Evolutionary conservation across 179 eudicot species (phyloP).

Genomic region (Spergularia azorica): DNA sequence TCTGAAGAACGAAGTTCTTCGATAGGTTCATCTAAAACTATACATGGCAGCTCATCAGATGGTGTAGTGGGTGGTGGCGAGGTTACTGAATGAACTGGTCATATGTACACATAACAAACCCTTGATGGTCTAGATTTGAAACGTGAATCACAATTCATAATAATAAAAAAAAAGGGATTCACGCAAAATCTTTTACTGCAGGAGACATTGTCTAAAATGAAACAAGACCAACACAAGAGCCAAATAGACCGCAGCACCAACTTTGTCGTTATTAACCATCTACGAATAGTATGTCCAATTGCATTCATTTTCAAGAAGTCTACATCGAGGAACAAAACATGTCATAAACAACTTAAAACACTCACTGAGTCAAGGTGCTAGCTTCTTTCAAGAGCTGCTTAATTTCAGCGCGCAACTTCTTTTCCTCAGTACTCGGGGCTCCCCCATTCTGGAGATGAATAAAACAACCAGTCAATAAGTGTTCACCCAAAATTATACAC

Average conservation of each 20-base stretch:
- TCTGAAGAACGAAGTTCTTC: no score
- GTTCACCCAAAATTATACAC: not conserved
- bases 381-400: conserved; percentile 87
- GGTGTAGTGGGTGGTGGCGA: no score
- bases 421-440: conserved; percentile 44
- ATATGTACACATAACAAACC: not conserved
- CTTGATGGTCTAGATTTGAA: not conserved
- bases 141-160: not conserved
- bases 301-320: not conserved
- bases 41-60: no score
- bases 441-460: conserved; percentile 33
- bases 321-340: not conserved
- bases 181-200: not conserved
- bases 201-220: not conserved
- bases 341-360: conserved; percentile 9
- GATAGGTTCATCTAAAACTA: no score
- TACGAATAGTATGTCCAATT: not conserved
- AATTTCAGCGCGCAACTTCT: conserved; percentile 63
- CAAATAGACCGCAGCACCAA: not conserved
- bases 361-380: conserved; percentile 72
- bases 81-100: not conserved
- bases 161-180: not conserved
- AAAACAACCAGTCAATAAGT: conserved; percentile 6
- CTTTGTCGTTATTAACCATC: not conserved
- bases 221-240: not conserved